Percentiles rank a stretch among this genome's conserved stretches.
Conservation (phyloP, 2,329 filamentous ascomycete genomes). For the Aspergillus fischeri region DNA sequence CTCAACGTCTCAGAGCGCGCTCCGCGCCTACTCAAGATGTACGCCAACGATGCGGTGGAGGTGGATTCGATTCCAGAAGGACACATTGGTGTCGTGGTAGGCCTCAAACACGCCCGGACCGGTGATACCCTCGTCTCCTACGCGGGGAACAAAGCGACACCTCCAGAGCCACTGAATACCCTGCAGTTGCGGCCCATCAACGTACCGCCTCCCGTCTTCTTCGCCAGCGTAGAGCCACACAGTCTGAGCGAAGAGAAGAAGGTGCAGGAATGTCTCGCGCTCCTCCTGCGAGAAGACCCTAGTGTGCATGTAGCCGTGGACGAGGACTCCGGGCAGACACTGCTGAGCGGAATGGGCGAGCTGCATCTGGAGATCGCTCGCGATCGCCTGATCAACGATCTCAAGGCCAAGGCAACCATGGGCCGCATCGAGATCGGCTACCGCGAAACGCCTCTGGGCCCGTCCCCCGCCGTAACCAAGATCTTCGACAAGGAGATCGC, state of each 20-base stretch:
- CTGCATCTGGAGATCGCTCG: slow-evolving; percentile 90
- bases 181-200: slow-evolving; percentile 83
- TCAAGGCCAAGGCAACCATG: slow-evolving; percentile 81
- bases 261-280: slow-evolving; percentile 69
- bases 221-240: slow-evolving; percentile 83
- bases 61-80: slow-evolving; percentile 75
- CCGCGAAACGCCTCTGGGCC: slow-evolving; percentile 68
- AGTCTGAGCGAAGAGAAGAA: slow-evolving; percentile 74
- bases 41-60: slow-evolving; percentile 80
- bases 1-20: slow-evolving; percentile 74
- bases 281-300: slow-evolving; percentile 85
- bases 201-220: slow-evolving; percentile 91
- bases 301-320: slow-evolving; percentile 81
- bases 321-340: slow-evolving; percentile 86
- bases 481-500: slow-evolving; percentile 76
- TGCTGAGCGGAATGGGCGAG: slow-evolving; percentile 93
- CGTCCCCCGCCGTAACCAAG: slow-evolving; percentile 55
- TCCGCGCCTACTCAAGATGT: slow-evolving; percentile 80
- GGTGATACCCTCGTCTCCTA: slow-evolving; percentile 87
- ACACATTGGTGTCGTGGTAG: slow-evolving; percentile 90
- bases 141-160: slow-evolving; percentile 58
- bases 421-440: slow-evolving; percentile 94
- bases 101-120: slow-evolving; percentile 85
- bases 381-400: slow-evolving; percentile 80
- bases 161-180: slow-evolving; percentile 64